Conservation (phyloP, 1,284 basidiomycete genomes). For the Fomitopsis pinicola region DNA sequence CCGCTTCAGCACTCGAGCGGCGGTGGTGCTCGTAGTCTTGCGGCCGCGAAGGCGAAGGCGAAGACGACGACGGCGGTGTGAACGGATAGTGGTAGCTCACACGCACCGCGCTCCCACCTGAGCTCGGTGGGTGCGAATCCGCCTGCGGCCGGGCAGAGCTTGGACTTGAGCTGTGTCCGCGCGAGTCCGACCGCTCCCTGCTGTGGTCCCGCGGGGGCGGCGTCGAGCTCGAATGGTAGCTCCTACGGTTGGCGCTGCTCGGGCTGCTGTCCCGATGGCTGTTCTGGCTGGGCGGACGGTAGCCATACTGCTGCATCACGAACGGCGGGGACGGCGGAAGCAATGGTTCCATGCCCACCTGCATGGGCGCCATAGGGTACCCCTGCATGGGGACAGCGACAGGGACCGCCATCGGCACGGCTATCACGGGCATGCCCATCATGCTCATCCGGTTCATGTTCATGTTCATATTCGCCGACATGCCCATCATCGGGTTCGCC, state of each 20-base stretch:
- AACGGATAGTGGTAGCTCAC: slow-evolving; percentile 1
- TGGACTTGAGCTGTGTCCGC: slow-evolving; percentile 27
- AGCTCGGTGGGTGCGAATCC: slow-evolving; percentile 12
- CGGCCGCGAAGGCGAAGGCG: background rate
- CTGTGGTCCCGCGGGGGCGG: slow-evolving; percentile 7
- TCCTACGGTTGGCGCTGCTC: background rate
- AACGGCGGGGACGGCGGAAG: slow-evolving; percentile 73
- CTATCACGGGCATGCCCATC: slow-evolving; percentile 30
- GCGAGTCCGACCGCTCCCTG: slow-evolving; percentile 12
- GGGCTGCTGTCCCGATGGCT: slow-evolving; percentile 15
- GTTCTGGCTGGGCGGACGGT: slow-evolving; percentile 15
- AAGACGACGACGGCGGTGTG: background rate
- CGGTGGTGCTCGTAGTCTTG: slow-evolving; percentile 13
- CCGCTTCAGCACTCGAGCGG: slow-evolving; percentile 16
- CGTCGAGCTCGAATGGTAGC: slow-evolving; percentile 4
- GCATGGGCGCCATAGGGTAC: slow-evolving; percentile 15
- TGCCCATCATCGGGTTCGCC: slow-evolving; percentile 3
- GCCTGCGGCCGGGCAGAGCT: slow-evolving; percentile 7
- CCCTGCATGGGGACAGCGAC: slow-evolving; percentile 21
- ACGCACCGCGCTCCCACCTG: slow-evolving; percentile 20
- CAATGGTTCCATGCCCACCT: slow-evolving; percentile 39
- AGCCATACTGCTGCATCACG: slow-evolving; percentile 55
- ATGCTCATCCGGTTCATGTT: slow-evolving; percentile 15
- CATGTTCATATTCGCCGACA: slow-evolving; percentile 9
- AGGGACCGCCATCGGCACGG: slow-evolving; percentile 33